Base-by-base conservation (phyloP, 805 yeast species). In the Jamesozyma hellenica region DNA sequence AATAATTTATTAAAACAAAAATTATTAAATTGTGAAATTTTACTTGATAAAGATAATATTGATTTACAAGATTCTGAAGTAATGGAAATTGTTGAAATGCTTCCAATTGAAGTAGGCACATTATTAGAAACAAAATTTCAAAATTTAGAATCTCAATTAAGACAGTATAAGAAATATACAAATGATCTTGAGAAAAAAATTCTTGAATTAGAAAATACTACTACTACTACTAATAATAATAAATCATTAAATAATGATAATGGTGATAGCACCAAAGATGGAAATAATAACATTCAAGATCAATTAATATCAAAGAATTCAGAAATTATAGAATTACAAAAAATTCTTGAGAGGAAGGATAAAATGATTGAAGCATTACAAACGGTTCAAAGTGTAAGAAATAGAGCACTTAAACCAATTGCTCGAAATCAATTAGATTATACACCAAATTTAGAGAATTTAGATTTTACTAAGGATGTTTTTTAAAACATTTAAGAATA, bases 331-430 rank as follows among this genome's bases (percentile, higher is more conserved):
- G 85, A 78, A 37, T 64, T 88, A 47, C 71, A 72, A 49, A 79
- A 75, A 36, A 67, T 72, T 33, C 52, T 83, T 29, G 70, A 72
- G 34, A 83, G 82, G 46, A 87, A 86, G 57, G 94, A 86, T 49
- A 77, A 78, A 34, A 79, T 87, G 46, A 82, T 87, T 42, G 75
- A 72, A 43, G 86, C 90, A 1, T 63, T 86, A 41, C 75, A 79
- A 28, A 75, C 81, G 34, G 74, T 84, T 2, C 70, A 75, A 28
- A 70, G 77, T 50, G 68, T 81, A 27, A 69, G 88, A 27, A 75
- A 62, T 17, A 47, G 59, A 23, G 57, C 53, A 11, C 41, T 55
- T 27, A 38, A 47, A 31, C 55, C 55, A 8, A 25, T 34, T 14
- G 36, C 25, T 15, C 23, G 13, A 10, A 31, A 13, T 16, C 16